Conservation (phyloP, 2,329 filamentous ascomycete species). For the Elsinoe perseae region DNA sequence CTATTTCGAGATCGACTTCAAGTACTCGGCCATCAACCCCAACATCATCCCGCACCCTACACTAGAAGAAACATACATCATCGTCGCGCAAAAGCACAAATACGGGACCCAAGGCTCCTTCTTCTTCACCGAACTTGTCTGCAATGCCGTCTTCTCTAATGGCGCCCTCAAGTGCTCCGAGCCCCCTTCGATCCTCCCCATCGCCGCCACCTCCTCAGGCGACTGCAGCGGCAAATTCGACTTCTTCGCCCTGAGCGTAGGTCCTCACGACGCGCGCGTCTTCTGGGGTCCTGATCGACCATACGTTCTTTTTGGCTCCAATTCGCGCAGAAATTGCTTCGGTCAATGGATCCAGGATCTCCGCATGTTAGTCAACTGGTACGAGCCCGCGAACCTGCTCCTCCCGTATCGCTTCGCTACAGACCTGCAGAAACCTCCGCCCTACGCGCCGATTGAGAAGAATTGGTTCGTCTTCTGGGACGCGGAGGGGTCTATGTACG, state of each 20-base stretch:
- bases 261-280: conserved; percentile 52
- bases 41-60: conserved; percentile 52
- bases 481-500: conserved; percentile 37
- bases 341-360: conserved; percentile 52
- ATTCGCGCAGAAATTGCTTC: conserved; percentile 48
- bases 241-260: conserved; percentile 41
- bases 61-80: conserved; percentile 42
- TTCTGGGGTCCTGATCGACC: conserved; percentile 48
- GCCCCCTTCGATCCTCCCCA: conserved; percentile 38
- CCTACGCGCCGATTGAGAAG: conserved; percentile 47
- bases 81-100: conserved; percentile 43
- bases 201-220: conserved; percentile 39
- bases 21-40: conserved; percentile 43
- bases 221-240: conserved; percentile 41
- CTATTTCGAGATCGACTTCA: conserved; percentile 47
- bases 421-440: conserved; percentile 46
- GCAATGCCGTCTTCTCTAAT: conserved; percentile 43
- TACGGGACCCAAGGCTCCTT: conserved; percentile 23
- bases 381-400: conserved; percentile 30
- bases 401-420: conserved; percentile 38
- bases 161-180: conserved; percentile 38
- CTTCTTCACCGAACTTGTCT: conserved; percentile 38
- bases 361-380: conserved; percentile 38
- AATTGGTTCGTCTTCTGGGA: conserved; percentile 60
- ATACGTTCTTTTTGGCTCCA: conserved; percentile 49